Evolutionary conservation across 805 yeast genomes (phyloP).

Genomic region (Spathaspora gorwiae): DNA sequence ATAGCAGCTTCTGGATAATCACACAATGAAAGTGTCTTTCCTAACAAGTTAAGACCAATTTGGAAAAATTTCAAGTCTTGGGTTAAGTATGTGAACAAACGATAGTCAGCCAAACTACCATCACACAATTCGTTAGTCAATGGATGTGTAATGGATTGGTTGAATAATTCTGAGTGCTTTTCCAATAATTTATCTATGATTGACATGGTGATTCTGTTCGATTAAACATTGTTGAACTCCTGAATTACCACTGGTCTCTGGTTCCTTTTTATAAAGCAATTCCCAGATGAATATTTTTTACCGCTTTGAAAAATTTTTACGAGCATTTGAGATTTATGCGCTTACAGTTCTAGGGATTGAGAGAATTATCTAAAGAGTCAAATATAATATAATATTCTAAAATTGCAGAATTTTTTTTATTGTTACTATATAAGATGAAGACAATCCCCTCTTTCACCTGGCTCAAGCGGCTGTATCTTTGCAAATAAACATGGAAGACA

Average conservation of each 20-base stretch:
- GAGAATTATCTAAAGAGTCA: not conserved
- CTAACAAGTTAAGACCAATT: conserved; percentile 37
- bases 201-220: not conserved
- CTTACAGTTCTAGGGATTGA: not conserved
- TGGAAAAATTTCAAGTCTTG: conserved; percentile 50
- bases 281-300: too few species aligned
- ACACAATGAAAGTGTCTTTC: conserved; percentile 41
- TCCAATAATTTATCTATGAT: conserved; percentile 10
- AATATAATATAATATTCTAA: too few species aligned
- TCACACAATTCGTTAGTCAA: conserved; percentile 42
- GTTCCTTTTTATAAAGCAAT: too few species aligned
- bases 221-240: too few species aligned
- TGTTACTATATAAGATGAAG: not conserved
- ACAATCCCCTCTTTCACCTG: not conserved
- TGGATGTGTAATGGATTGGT: conserved; percentile 32
- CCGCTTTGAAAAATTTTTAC: too few species aligned
- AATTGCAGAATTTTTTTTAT: not conserved
- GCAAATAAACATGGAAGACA: not conserved
- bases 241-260: too few species aligned
- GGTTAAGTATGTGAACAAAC: conserved; percentile 39
- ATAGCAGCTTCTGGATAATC: conserved; percentile 36
- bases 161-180: conserved; percentile 14
- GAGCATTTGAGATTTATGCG: not conserved
- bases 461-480: not conserved
- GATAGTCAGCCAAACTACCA: conserved; percentile 42